Evolutionary conservation across 257 asterid species (phyloP), one percentile per base, ranked within the genome.

Genomic region (Salvia miltiorrhiza): DNA sequence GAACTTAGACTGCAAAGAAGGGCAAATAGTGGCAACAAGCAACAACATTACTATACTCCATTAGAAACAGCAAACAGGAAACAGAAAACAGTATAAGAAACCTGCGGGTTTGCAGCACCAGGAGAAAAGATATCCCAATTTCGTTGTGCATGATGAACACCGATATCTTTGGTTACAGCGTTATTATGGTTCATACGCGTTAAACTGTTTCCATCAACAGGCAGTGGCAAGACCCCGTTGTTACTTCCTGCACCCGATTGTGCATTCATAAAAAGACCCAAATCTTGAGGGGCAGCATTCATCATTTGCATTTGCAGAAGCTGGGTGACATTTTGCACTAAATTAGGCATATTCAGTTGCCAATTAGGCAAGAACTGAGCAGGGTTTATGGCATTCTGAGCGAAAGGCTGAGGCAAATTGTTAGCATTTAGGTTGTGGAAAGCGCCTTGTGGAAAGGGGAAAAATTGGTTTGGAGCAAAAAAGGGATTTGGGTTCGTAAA

Each of bases 241-340:
- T 77, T 77, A 81, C 54, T 72, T 21, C 65, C 37, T 60, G 72
- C 40, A 30, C 81, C 83, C 58, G 79, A 1, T 30, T 70, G 88
- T 1, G 73, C 69, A 67, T 82, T 85, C 28, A 78, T 54, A 60
- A 63, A 26, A 70, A 76, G 76, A 33, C 83, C 71, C 41, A 78
- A 47, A 67, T 81, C 79, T 37, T 81, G 94, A 65, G 82, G 79
- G 48, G 63, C 77, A 24, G 56, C 71, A 43, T 70, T 73, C 24
- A 82, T 73, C 74, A 78, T 78, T 76, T 80, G 90, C 80, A 88
- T 68, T 62, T 85, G 92, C 72, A 86, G 32, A 75, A 84, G 70
- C 69, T 81, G 96, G 82, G 73, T 78, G 24, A 83, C 77, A 73
- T 80, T 85, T 49, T 86, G 94, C 72, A 84, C 73, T 45, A 80